Percentiles rank a stretch among this genome's conserved stretches.
phyloP scores from a whole-genome alignment of 768 basidiomycete species.

The Sporobolomyces phaffii region DNA sequence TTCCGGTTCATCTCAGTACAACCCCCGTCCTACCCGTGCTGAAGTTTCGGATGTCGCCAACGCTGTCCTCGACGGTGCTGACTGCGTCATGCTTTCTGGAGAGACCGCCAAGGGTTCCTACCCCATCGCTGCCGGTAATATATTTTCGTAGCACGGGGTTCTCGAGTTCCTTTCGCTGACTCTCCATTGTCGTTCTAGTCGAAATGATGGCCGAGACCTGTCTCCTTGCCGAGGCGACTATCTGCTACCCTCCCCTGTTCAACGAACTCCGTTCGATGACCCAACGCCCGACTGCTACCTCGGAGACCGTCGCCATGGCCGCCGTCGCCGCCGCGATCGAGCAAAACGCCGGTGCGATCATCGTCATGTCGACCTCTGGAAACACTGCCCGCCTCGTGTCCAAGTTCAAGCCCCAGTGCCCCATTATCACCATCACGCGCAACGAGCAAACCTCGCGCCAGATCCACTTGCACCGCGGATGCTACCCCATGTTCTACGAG shows the following conservation, averaged over 20 bases:
- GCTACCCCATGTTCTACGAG: conserved; percentile 94
- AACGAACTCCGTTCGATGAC: conserved; percentile 76
- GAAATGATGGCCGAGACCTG: conserved; percentile 99
- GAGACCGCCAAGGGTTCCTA: conserved; percentile 98
- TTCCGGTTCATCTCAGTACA: conserved; percentile 54
- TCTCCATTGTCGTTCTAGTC: conserved; percentile 57
- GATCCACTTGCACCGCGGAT: conserved; percentile 91
- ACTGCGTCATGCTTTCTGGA: conserved; percentile 99
- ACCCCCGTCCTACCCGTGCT: conserved; percentile 96
- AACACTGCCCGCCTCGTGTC: conserved; percentile 92
- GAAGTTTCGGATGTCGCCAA: conserved; percentile 99
- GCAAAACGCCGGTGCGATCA: conserved; percentile 87
- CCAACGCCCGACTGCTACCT: conserved; percentile 81
- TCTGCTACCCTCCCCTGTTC: conserved; percentile 89
- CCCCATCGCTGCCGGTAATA: conserved; percentile 92
- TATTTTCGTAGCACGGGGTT: no score
- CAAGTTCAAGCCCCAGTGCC: conserved; percentile 88
- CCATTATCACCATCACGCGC: conserved; percentile 94
- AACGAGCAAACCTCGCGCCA: conserved; percentile 93
- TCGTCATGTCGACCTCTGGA: conserved; percentile 86
- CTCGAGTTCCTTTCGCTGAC: no score
- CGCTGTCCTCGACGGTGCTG: conserved; percentile 95
- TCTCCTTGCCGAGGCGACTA: conserved; percentile 87
- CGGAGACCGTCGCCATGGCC: conserved; percentile 92
- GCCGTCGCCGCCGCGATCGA: conserved; percentile 92